Conservation (phyloP, 2,329 filamentous ascomycete species). For the Talaromyces sp. region DNA sequence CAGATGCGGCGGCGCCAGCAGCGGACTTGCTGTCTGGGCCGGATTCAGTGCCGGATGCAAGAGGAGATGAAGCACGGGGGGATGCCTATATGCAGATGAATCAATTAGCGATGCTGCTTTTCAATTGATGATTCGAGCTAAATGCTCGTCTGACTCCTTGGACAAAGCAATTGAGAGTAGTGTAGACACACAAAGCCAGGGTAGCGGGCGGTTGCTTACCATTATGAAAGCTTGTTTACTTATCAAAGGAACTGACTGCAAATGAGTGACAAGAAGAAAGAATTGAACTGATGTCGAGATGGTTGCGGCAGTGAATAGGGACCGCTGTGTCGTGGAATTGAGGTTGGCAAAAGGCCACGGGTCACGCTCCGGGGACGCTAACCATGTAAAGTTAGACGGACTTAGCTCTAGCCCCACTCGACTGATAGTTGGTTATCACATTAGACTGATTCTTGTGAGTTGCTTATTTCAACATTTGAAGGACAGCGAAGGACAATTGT, state of each 20-base stretch:
- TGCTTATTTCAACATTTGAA: too few relatives aligned
- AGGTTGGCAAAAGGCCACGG: conserved; percentile 18
- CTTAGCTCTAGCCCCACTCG: neutral
- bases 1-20: conserved; percentile 55
- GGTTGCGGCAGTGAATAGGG: neutral
- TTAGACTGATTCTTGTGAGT: neutral
- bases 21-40: conserved; percentile 42
- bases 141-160: neutral
- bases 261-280: conserved; percentile 13
- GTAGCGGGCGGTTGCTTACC: conserved; percentile 5
- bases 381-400: neutral
- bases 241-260: neutral
- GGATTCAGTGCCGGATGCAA: conserved; percentile 45
- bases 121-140: neutral
- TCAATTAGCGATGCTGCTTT: neutral
- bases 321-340: conserved; percentile 1
- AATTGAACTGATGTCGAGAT: neutral
- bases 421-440: neutral
- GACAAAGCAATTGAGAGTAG: neutral
- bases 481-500: neutral
- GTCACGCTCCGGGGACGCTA: conserved; percentile 17
- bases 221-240: conserved; percentile 10
- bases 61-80: conserved; percentile 41
- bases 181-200: neutral
- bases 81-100: conserved; percentile 29